A percentile compares a stretch with the other conserved stretches of the same genome.
Conservation (phyloP, 1,139 yeast genomes). For the Yarrowia galli region DNA sequence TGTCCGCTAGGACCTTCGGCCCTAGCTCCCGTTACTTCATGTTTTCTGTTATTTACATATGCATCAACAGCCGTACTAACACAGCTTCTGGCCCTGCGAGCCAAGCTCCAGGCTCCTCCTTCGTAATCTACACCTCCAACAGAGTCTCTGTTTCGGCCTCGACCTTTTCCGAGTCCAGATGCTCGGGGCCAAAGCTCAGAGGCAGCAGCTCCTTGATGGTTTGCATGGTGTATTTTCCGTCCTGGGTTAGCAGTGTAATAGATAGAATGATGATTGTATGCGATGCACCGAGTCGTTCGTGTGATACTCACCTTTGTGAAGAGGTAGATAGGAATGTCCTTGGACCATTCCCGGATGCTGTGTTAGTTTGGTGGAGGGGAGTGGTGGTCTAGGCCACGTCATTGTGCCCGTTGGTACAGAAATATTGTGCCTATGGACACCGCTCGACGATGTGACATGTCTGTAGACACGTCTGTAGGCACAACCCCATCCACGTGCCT, state of each 20-base stretch:
- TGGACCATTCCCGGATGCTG: constrained; percentile 71
- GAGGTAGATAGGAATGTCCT: constrained; percentile 49
- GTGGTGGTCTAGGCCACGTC: too few relatives aligned
- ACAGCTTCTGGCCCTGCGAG: constrained; percentile 31
- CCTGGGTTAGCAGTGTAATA: constrained; percentile 21
- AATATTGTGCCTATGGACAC: too few relatives aligned
- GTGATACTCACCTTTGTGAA: constrained; percentile 42
- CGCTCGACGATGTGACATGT: too few relatives aligned
- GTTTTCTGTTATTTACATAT: constrained; percentile 12
- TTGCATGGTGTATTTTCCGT: constrained; percentile 50
- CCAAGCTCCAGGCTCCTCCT: constrained; percentile 34
- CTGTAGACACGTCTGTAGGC: too few relatives aligned
- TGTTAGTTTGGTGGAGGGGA: too few relatives aligned
- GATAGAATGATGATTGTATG: background rate
- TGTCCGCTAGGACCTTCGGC: too few relatives aligned
- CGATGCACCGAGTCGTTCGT: too few relatives aligned
- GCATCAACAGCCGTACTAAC: constrained; percentile 24
- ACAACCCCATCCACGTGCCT: too few relatives aligned
- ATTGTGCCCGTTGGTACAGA: too few relatives aligned
- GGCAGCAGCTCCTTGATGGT: constrained; percentile 74
- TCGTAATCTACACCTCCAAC: constrained; percentile 22
- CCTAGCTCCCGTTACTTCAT: too few relatives aligned
- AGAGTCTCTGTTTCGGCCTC: constrained; percentile 24
- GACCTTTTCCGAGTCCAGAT: constrained; percentile 50
- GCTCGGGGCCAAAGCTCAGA: constrained; percentile 84